Percentiles rank a stretch among this genome's conserved stretches.
Evolutionary conservation across 2,329 filamentous ascomycete genomes (phyloP).

Genomic region (Fusarium sp.): DNA sequence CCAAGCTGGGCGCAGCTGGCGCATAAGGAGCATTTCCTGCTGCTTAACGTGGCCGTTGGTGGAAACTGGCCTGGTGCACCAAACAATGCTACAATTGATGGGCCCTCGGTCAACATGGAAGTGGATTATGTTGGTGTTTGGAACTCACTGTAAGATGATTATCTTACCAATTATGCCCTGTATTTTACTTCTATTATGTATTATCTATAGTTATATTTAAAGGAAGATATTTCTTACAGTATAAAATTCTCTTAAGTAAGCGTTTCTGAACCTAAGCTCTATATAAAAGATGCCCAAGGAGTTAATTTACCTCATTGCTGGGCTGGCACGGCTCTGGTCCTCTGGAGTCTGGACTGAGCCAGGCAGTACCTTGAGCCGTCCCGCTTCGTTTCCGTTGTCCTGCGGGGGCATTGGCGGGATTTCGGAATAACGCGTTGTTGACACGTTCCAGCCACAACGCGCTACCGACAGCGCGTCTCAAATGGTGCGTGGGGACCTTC

Average conservation of each 20-base stretch:
- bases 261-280: no score
- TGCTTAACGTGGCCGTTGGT: background rate
- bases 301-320: background rate
- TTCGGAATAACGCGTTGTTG: background rate
- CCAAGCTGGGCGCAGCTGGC: background rate
- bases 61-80: background rate
- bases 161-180: background rate
- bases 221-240: background rate
- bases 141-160: background rate
- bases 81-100: background rate
- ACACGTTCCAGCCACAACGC: background rate
- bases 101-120: background rate
- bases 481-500: conserved; percentile 4
- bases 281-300: no score
- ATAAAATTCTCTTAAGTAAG: background rate
- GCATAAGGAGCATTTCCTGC: background rate
- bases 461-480: background rate
- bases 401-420: background rate
- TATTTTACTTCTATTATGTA: background rate
- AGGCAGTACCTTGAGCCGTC: background rate
- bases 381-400: background rate
- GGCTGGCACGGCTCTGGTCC: background rate
- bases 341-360: background rate
- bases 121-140: background rate
- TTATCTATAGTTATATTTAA: background rate